Evolutionary conservation across 768 basidiomycete genomes (phyloP).

Genomic region (Phanerodontia chrysosporium): DNA sequence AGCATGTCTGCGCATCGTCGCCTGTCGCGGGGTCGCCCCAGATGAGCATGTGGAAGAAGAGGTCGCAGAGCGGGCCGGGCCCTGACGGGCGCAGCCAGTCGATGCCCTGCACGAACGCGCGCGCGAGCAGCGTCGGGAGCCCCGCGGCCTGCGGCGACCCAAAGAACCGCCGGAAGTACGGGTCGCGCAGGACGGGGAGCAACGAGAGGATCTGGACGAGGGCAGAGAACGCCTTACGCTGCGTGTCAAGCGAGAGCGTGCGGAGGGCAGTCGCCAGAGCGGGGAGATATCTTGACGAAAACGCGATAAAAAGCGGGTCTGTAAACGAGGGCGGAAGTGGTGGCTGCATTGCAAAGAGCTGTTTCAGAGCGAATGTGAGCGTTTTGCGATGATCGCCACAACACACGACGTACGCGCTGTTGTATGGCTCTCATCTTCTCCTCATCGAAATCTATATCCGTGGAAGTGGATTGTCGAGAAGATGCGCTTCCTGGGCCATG

Average conservation of each 20-base stretch:
- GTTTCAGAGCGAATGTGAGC: too few relatives aligned
- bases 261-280: background rate
- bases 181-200: background rate
- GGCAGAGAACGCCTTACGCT: background rate
- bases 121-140: slow-evolving; percentile 2
- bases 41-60: background rate
- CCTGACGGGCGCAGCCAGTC: background rate
- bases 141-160: background rate
- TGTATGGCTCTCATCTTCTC: background rate
- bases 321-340: background rate
- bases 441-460: background rate
- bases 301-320: background rate
- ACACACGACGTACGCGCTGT: background rate
- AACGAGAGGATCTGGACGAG: slow-evolving; percentile 1
- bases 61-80: background rate
- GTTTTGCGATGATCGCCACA: background rate
- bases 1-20: background rate
- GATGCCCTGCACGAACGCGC: background rate
- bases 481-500: background rate
- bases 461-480: background rate
- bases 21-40: slow-evolving; percentile 1
- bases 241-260: background rate
- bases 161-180: background rate
- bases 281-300: background rate
- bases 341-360: background rate